These are phyloP conservation scores for Solanum virginianum DNA, from an alignment of 257 asterid species.

Conservation along the genomic window DNA sequence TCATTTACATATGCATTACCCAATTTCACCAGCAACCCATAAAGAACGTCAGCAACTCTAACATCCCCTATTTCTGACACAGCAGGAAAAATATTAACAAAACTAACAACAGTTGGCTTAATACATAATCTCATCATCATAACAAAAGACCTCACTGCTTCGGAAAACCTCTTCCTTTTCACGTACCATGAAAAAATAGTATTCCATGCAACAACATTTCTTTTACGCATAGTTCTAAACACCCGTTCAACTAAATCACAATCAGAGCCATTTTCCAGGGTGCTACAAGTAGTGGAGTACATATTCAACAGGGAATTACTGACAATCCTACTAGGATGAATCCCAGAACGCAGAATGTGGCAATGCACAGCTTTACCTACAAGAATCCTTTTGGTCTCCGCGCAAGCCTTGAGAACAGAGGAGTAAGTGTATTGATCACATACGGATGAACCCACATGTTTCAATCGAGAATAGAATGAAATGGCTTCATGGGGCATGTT, in stretches of 20 bases:
- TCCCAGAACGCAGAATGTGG: conserved; percentile 51
- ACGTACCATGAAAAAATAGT: conserved; percentile 55
- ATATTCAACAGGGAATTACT: conserved; percentile 74
- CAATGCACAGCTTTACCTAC: conserved; percentile 72
- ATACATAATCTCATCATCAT: conserved; percentile 50
- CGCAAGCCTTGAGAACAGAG: conserved; percentile 79
- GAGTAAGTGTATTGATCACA: conserved; percentile 75
- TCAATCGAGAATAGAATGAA: conserved; percentile 45
- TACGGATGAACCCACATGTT: conserved; percentile 7
- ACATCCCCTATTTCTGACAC: conserved; percentile 30
- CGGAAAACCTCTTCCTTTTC: conserved; percentile 30
- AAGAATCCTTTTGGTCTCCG: conserved; percentile 43
- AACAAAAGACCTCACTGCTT: conserved; percentile 42
- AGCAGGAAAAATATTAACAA: conserved; percentile 51
- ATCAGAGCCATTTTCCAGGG: conserved; percentile 2
- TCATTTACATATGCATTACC: conserved; percentile 42
- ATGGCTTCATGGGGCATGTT: conserved; percentile 59
- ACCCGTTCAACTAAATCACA: conserved; percentile 43
- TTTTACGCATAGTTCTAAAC: conserved; percentile 49
- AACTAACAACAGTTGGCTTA: conserved; percentile 48
- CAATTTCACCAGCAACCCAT: conserved; percentile 38
- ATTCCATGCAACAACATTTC: conserved; percentile 77
- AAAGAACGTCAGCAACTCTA: conserved; percentile 34
- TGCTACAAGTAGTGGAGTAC: conserved; percentile 50
- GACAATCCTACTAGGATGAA: conserved; percentile 58